Percentiles rank a stretch among this genome's conserved stretches.
Evolutionary conservation across 768 basidiomycete genomes (phyloP).

Genomic region (Leccinum subgranulosum): DNA sequence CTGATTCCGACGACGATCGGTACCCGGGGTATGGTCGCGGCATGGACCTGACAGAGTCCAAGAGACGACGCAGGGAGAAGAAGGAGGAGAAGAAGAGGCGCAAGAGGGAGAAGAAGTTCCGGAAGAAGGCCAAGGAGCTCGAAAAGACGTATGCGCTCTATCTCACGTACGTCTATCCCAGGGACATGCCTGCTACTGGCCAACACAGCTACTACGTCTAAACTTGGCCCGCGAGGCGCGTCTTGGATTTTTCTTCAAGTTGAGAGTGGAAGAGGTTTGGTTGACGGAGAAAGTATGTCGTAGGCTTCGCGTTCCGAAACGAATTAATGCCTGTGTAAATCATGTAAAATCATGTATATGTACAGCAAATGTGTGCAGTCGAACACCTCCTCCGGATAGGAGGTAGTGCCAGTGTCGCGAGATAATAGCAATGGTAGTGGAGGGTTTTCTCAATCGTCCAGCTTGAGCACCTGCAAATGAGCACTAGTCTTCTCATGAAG

Average conservation of each 20-base stretch:
- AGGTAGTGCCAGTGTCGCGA: too few relatives aligned
- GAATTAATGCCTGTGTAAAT: neutral
- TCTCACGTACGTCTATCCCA: constrained; percentile 47
- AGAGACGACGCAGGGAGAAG: constrained; percentile 50
- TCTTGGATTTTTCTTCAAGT: neutral
- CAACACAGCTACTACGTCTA: constrained; percentile 29
- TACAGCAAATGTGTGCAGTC: constrained; percentile 5
- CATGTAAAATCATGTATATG: constrained; percentile 14
- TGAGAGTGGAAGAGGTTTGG: neutral
- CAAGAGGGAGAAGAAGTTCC: constrained; percentile 61
- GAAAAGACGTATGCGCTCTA: constrained; percentile 66
- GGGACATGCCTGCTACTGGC: constrained; percentile 25
- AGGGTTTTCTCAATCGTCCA: too few relatives aligned
- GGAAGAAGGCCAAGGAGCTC: constrained; percentile 54
- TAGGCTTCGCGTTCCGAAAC: neutral
- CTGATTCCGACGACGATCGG: constrained; percentile 41
- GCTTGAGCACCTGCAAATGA: too few relatives aligned
- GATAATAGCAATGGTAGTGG: too few relatives aligned
- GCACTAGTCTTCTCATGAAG: too few relatives aligned
- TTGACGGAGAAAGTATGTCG: neutral
- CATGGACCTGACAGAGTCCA: constrained; percentile 46
- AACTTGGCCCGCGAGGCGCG: neutral
- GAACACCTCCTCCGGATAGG: neutral
- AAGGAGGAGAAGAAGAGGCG: constrained; percentile 60
- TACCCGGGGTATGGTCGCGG: constrained; percentile 46